A percentile compares a stretch with the other conserved stretches of the same genome.
Evolutionary conservation across 139 green algal genomes (phyloP).

Genomic region (Ulvella scutata): DNA sequence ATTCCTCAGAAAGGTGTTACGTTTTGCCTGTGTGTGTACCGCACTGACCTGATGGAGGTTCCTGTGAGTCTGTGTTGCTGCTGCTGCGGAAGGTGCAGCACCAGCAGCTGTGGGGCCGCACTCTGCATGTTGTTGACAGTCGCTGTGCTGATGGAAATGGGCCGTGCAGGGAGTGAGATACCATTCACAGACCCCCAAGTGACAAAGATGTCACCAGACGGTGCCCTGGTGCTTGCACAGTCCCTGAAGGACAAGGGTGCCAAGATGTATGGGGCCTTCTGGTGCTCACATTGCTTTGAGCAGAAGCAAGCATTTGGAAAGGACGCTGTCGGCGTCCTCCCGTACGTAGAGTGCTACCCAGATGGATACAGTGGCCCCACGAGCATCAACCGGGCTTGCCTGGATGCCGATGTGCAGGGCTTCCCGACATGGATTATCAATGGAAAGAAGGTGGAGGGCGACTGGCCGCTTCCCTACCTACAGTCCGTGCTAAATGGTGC

Average conservation of each 20-base stretch:
- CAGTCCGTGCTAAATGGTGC: constrained; percentile 26
- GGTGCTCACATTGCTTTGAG: constrained; percentile 92
- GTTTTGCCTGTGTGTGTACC: too few relatives aligned
- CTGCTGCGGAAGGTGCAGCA: too few relatives aligned
- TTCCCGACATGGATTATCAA: constrained; percentile 96
- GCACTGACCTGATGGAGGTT: too few relatives aligned
- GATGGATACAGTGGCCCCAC: constrained; percentile 44
- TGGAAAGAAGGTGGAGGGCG: constrained; percentile 41
- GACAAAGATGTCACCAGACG: neutral
- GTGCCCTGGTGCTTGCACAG: constrained; percentile 31
- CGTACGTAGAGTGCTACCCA: constrained; percentile 98
- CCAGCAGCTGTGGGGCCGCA: too few relatives aligned
- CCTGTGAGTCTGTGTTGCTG: too few relatives aligned
- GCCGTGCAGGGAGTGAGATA: neutral
- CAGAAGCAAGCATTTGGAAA: constrained; percentile 81
- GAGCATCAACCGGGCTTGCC: neutral
- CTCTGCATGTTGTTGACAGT: too few relatives aligned
- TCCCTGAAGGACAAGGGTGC: constrained; percentile 56
- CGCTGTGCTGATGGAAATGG: too few relatives aligned
- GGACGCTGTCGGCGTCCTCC: constrained; percentile 67
- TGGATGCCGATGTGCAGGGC: constrained; percentile 49
- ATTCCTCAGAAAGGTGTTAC: too few relatives aligned
- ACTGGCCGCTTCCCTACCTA: constrained; percentile 41
- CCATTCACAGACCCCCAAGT: neutral
- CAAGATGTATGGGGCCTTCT: constrained; percentile 96